Percentiles rank a stretch among this genome's conserved stretches.
These are phyloP conservation scores for Phaeoacremonium minimum DNA, from an alignment of 2,329 filamentous ascomycete species.

Conservation along the genomic window DNA sequence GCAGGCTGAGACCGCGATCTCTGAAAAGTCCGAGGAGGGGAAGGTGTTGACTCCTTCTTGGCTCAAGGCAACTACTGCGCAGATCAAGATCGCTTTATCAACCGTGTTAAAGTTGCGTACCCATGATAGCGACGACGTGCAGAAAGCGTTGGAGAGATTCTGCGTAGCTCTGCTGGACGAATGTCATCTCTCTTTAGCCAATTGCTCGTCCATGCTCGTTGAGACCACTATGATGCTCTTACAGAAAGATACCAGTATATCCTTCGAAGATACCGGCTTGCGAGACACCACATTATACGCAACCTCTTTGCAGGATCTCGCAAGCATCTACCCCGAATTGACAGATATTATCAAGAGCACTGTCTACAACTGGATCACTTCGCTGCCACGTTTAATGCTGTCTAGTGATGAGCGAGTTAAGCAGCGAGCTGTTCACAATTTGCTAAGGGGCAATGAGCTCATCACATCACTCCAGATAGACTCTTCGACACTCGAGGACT, in stretches of 20 bases:
- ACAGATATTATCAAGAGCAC: constrained; percentile 57
- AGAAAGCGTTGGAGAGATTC: constrained; percentile 60
- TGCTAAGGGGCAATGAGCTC: constrained; percentile 69
- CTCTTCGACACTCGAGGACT: constrained; percentile 62
- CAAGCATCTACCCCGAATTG: constrained; percentile 49
- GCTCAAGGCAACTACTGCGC: constrained; percentile 74
- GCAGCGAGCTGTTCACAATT: constrained; percentile 65
- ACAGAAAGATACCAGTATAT: constrained; percentile 32
- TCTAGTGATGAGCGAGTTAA: constrained; percentile 77
- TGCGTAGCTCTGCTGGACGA: constrained; percentile 75
- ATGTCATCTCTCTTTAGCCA: constrained; percentile 68
- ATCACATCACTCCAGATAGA: constrained; percentile 60
- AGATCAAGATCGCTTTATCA: constrained; percentile 78
- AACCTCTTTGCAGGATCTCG: constrained; percentile 43
- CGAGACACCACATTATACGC: constrained; percentile 57
- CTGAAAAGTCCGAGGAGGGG: constrained; percentile 20
- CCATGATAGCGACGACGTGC: constrained; percentile 67
- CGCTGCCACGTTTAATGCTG: constrained; percentile 79
- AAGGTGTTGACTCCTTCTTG: constrained; percentile 52
- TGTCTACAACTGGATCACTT: constrained; percentile 76
- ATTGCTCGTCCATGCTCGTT: constrained; percentile 67
- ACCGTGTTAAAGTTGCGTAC: constrained; percentile 72
- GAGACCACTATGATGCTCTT: constrained; percentile 76
- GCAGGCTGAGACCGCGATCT: constrained; percentile 21
- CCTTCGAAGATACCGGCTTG: constrained; percentile 43